phyloP scores from a whole-genome alignment of 257 asterid species.

The Solanum medicagineum region DNA sequence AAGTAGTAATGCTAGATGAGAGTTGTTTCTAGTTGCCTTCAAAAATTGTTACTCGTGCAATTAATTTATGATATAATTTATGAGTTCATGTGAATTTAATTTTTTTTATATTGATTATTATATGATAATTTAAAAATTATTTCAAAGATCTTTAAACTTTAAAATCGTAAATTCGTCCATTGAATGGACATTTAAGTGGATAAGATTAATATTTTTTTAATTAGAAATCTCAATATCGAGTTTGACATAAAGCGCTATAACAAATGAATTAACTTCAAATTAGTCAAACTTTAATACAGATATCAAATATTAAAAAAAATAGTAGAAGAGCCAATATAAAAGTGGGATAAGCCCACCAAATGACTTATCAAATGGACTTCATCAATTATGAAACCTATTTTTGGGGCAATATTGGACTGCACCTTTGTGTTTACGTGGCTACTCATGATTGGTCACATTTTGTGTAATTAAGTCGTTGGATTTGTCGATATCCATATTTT shows the following conservation, averaged over 20 bases:
- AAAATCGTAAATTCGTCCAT: background rate
- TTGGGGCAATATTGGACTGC: background rate
- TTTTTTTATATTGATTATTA: too few species aligned
- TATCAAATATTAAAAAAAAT: fast-evolving
- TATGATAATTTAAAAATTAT: too few species aligned
- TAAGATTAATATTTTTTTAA: too few species aligned
- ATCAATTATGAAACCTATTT: background rate
- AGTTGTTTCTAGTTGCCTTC: background rate
- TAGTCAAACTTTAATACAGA: fast-evolving
- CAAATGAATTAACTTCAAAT: too few species aligned
- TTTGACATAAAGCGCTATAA: fast-evolving
- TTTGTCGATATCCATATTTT: too few species aligned
- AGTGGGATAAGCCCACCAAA: conserved; percentile 7
- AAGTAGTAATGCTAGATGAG: background rate
- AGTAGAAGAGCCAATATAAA: background rate
- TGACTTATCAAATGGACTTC: conserved; percentile 13
- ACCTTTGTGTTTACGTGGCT: background rate
- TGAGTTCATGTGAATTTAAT: too few species aligned
- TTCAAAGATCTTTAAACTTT: background rate
- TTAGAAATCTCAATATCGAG: fast-evolving
- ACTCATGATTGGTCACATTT: background rate
- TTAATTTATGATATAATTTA: background rate
- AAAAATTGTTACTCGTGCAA: background rate
- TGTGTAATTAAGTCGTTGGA: background rate
- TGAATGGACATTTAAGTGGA: background rate